Evolutionary conservation across 176 grass and related monocot genomes (phyloP).

Genomic region (Oryza meridionalis): DNA sequence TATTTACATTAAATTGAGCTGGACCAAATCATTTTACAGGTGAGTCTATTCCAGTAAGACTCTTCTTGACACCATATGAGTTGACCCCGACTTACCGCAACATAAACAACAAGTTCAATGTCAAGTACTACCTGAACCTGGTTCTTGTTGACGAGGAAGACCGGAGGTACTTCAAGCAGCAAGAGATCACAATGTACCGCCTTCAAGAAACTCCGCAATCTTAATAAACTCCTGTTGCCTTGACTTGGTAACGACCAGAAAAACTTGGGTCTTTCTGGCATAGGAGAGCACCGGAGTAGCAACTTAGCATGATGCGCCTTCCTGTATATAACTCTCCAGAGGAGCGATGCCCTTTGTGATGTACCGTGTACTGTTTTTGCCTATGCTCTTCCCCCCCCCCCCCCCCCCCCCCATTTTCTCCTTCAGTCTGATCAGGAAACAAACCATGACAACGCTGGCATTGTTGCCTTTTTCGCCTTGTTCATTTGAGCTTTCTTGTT

Average conservation of each 20-base stretch:
- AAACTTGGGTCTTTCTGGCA: neutral
- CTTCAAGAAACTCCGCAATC: constrained; percentile 37
- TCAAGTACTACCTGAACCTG: constrained; percentile 94
- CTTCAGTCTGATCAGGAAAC: neutral
- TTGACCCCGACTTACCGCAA: constrained; percentile 66
- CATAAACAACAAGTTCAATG: constrained; percentile 95
- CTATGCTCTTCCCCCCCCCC: neutral
- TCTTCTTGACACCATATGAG: constrained; percentile 75
- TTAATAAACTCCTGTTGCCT: constrained; percentile 12
- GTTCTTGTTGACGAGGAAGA: constrained; percentile 98
- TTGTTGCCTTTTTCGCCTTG: neutral
- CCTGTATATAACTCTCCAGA: constrained; percentile 36
- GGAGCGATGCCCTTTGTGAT: constrained; percentile 25
- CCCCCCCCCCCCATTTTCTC: neutral
- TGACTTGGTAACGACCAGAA: neutral
- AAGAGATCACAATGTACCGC: constrained; percentile 87
- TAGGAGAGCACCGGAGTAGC: neutral
- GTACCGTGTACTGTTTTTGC: neutral
- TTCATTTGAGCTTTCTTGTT: neutral
- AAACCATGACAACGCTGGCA: constrained; percentile 2
- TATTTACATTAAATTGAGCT: neutral
- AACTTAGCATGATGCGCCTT: neutral
- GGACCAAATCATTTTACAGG: constrained; percentile 23
- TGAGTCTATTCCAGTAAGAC: constrained; percentile 77
- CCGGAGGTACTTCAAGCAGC: constrained; percentile 96